Base-by-base conservation (phyloP, 805 yeast species). In the Candida glaebosa region DNA sequence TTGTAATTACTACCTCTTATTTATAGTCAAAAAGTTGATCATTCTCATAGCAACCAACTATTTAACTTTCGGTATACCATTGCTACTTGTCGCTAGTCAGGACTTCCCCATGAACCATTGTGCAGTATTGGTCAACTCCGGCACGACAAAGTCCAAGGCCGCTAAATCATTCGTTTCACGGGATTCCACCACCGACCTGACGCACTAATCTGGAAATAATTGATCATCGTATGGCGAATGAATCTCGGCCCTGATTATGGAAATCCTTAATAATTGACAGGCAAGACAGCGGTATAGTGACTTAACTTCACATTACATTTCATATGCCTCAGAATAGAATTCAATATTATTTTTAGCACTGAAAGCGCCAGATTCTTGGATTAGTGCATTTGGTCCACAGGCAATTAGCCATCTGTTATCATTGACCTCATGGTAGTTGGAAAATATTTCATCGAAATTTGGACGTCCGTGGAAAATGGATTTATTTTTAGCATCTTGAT, bases 321-420 rank as follows among this genome's bases (percentile, higher is more conserved):
- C 58, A 46, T 73, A 78, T 2, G 61, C 58, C 49, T 80, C 85
- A 15, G 69, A 60, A 37, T 68, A 65, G 38, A 62, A 68, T 22
- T 67, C 59, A 15, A 73, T 63, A 3, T 61, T 58, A 19, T 65
- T 55, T 0, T 44, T 42, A 1, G 48, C 53, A 0, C 79, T 71
- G 63, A 77, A 63, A 2, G 15, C 38, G 26, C 56, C 45, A 18
- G 75, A 71, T 9, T 72, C 75, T 1, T 41, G 37, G 31, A 75
- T 67, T 46, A 81, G 55, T 0, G 68, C 46, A 1, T 54, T 51
- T 1, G 83, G 83, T 1, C 87, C 87, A 60, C 87, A 81, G 1
- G 81, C 71, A 14, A 81, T 57, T 0, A 79, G 53, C 79, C 82
- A 80, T 41, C 71, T 63, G 15, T 62, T 67, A 30, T 67, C 68